These are phyloP conservation scores for Rhodomyrtus tomentosa DNA, from an alignment of 345 rosid genomes.

Conservation along the genomic window DNA sequence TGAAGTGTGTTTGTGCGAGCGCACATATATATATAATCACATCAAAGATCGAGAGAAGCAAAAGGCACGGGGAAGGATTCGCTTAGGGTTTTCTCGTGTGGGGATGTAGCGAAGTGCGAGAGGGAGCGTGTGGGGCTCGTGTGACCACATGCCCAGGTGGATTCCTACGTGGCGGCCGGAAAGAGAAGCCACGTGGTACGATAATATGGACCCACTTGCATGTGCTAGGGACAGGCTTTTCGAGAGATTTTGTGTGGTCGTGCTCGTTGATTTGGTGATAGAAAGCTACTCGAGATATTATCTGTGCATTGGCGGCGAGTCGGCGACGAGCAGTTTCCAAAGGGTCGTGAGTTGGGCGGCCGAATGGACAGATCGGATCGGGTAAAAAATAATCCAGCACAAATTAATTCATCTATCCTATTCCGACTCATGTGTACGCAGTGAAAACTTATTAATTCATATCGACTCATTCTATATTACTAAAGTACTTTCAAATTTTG, in stretches of 20 bases:
- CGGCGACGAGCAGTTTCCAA: not conserved
- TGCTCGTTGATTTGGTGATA: not conserved
- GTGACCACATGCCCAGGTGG: conserved; percentile 3
- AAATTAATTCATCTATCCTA: too few relatives aligned
- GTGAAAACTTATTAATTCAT: too few relatives aligned
- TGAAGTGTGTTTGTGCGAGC: not conserved
- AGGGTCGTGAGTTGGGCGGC: too few relatives aligned
- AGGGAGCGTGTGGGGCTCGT: conserved; percentile 5
- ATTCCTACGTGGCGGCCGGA: not conserved
- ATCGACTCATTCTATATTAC: too few relatives aligned
- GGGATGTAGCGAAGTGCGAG: not conserved
- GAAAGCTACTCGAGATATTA: not conserved
- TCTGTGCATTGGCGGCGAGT: not conserved
- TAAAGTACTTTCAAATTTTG: too few relatives aligned
- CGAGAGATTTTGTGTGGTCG: not conserved
- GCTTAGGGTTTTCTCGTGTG: not conserved
- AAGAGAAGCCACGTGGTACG: not conserved
- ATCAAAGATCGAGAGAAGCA: not conserved
- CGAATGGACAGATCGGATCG: too few relatives aligned
- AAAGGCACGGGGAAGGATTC: not conserved
- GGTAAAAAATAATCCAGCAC: too few relatives aligned
- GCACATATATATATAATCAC: not conserved
- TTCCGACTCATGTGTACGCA: too few relatives aligned
- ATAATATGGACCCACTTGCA: not conserved
- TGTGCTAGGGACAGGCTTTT: not conserved